These are phyloP conservation scores for Coniella vitis DNA, from an alignment of 2,329 filamentous ascomycete genomes.

Conservation along the genomic window DNA sequence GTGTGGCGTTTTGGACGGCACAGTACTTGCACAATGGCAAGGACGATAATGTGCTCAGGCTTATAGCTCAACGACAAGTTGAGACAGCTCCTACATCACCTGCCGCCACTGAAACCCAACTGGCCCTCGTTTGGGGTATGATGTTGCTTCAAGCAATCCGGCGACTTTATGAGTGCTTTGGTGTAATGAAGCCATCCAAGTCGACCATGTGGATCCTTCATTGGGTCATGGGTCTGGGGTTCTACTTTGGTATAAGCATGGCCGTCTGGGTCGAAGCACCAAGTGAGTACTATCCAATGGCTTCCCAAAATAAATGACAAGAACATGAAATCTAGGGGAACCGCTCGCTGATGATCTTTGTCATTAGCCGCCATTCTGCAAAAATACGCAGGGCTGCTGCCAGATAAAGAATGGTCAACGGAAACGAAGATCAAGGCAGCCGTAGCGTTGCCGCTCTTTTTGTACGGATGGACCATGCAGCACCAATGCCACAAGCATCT, in stretches of 20 bases:
- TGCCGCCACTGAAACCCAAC: slow-evolving; percentile 55
- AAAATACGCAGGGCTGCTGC: neutral
- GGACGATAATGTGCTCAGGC: slow-evolving; percentile 2
- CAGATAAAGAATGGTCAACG: slow-evolving; percentile 11
- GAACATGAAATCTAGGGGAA: too few species aligned
- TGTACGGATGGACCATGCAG: slow-evolving; percentile 66
- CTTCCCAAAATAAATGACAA: too few species aligned
- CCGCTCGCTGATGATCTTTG: neutral
- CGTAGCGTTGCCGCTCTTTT: slow-evolving; percentile 55
- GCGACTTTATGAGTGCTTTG: slow-evolving; percentile 68
- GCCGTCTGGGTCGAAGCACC: slow-evolving; percentile 81
- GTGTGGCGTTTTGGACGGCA: slow-evolving; percentile 66
- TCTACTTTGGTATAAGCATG: slow-evolving; percentile 68
- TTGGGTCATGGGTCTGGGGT: slow-evolving; percentile 71
- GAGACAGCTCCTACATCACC: slow-evolving; percentile 17
- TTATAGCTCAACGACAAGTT: slow-evolving; percentile 28
- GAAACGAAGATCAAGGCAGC: slow-evolving; percentile 39
- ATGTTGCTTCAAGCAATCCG: slow-evolving; percentile 70
- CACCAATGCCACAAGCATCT: slow-evolving; percentile 67
- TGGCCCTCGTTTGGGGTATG: slow-evolving; percentile 61
- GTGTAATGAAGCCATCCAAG: slow-evolving; percentile 57
- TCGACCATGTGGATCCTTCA: slow-evolving; percentile 82
- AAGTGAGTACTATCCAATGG: too few species aligned
- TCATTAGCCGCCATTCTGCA: slow-evolving; percentile 27
- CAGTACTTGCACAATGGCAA: slow-evolving; percentile 52